A percentile compares a stretch with the other conserved stretches of the same genome.
These are phyloP conservation scores for Lactifluus rugatus DNA, from an alignment of 768 basidiomycete genomes.

Conservation along the genomic window DNA sequence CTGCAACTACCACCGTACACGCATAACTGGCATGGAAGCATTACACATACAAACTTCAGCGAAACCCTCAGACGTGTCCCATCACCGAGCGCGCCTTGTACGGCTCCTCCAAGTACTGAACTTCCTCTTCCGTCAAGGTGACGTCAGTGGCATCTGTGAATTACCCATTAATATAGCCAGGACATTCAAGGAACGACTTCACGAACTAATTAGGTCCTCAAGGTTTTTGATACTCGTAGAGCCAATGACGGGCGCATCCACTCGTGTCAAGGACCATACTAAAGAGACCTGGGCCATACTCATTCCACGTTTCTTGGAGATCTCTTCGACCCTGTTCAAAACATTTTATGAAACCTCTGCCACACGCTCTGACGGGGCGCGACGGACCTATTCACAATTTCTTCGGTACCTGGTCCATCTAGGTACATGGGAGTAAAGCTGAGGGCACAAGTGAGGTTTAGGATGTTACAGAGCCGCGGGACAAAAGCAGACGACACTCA, in stretches of 20 bases:
- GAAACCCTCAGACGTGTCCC: neutral
- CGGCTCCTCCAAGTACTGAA: slow-evolving; percentile 14
- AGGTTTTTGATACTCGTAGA: slow-evolving; percentile 15
- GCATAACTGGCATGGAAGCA: too few relatives aligned
- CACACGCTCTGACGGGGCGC: neutral
- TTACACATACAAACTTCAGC: neutral
- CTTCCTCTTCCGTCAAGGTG: slow-evolving; percentile 11
- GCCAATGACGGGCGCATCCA: slow-evolving; percentile 11
- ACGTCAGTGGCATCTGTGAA: slow-evolving; percentile 5
- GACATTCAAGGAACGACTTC: neutral
- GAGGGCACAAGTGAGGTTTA: neutral
- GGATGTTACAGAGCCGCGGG: neutral
- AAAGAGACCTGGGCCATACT: slow-evolving; percentile 37
- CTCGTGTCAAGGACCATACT: slow-evolving; percentile 24
- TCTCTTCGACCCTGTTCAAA: slow-evolving; percentile 30
- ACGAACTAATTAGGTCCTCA: slow-evolving; percentile 16
- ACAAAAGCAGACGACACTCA: neutral
- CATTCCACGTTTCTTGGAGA: slow-evolving; percentile 29
- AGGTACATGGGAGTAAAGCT: neutral
- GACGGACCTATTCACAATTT: slow-evolving; percentile 16
- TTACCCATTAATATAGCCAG: neutral
- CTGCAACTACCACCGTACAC: too few relatives aligned
- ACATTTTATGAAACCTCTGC: neutral
- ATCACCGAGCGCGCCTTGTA: slow-evolving; percentile 16
- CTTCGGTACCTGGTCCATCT: slow-evolving; percentile 2